These are phyloP conservation scores for Geranium rotundifolium DNA, from an alignment of 345 rosid species.

Conservation along the genomic window DNA sequence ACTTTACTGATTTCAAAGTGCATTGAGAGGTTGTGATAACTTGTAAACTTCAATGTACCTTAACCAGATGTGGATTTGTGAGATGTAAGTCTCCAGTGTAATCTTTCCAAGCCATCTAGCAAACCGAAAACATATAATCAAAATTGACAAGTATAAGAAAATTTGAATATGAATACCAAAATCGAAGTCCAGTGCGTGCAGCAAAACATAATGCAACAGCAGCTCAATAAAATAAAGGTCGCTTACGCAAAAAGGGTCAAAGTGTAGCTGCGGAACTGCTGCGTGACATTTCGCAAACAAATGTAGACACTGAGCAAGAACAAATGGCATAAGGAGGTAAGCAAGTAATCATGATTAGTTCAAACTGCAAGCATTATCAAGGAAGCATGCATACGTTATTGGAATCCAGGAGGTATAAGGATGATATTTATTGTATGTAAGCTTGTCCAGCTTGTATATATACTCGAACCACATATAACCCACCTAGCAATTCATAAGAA, in stretches of 20 bases:
- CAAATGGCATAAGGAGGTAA: not conserved
- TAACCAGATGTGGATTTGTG: slow-evolving; percentile 92
- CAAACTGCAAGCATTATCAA: slow-evolving; percentile 5
- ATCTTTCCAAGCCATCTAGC: slow-evolving; percentile 87
- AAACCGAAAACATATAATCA: not conserved
- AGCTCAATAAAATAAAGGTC: not conserved
- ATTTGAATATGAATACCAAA: not conserved
- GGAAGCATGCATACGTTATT: slow-evolving; percentile 54
- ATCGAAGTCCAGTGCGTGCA: not conserved
- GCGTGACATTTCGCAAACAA: slow-evolving; percentile 80
- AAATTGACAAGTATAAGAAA: not conserved
- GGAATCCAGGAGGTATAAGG: slow-evolving; percentile 99
- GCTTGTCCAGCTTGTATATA: slow-evolving; percentile 87
- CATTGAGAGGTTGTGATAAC: not conserved
- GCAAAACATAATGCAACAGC: not conserved
- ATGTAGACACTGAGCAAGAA: slow-evolving; percentile 65
- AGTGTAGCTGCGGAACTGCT: slow-evolving; percentile 71
- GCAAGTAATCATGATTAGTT: not conserved
- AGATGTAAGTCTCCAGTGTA: slow-evolving; percentile 84
- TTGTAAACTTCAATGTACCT: slow-evolving; percentile 37
- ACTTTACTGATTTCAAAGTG: not conserved
- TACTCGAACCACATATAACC: slow-evolving; percentile 84
- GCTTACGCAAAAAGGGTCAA: slow-evolving; percentile 93
- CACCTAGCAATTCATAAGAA: slow-evolving; percentile 34
- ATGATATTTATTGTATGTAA: slow-evolving; percentile 87